Evolutionary conservation across 2,329 filamentous ascomycete genomes (phyloP).

Genomic region (Aureobasidium melanogenum): DNA sequence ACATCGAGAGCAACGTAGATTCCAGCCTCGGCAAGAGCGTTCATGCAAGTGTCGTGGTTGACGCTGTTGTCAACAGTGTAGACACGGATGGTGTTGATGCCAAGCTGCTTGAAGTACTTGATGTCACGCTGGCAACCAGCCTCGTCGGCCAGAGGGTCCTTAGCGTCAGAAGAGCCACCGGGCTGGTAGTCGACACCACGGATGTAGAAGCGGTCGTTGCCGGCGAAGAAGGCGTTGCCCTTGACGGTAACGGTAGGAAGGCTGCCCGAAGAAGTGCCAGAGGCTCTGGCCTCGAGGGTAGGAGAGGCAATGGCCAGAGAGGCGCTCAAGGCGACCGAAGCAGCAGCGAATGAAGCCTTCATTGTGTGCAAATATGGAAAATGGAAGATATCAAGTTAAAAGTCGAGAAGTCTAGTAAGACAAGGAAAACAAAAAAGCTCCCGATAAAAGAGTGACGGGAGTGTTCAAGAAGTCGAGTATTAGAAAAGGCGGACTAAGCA

Average conservation of each 20-base stretch:
- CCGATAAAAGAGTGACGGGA: slow-evolving; percentile 9
- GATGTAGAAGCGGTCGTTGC: slow-evolving; percentile 51
- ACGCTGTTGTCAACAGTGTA: slow-evolving; percentile 85
- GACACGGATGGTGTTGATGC: slow-evolving; percentile 84
- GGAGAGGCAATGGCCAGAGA: slow-evolving; percentile 37
- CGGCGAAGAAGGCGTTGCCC: slow-evolving; percentile 59
- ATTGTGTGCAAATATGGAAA: slow-evolving; percentile 30
- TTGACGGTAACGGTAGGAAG: slow-evolving; percentile 52
- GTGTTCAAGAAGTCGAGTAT: slow-evolving; percentile 12
- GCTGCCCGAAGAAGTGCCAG: slow-evolving; percentile 32
- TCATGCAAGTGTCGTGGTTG: slow-evolving; percentile 81
- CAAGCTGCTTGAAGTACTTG: slow-evolving; percentile 70
- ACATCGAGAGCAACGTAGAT: slow-evolving; percentile 91
- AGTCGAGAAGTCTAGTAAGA: neutral
- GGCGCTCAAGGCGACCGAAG: slow-evolving; percentile 33
- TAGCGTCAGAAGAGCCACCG: slow-evolving; percentile 52
- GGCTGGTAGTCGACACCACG: slow-evolving; percentile 48
- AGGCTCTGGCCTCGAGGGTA: slow-evolving; percentile 25
- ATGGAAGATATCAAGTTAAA: neutral
- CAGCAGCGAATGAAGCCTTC: slow-evolving; percentile 39
- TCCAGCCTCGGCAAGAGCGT: slow-evolving; percentile 65
- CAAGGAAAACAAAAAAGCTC: slow-evolving; percentile 9
- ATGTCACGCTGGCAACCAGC: slow-evolving; percentile 70
- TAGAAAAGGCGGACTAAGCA: slow-evolving; percentile 12
- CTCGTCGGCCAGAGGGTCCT: slow-evolving; percentile 68